Evolutionary conservation across 2,329 filamentous ascomycete species (phyloP).

Genomic region (Trichoderma sp.): DNA sequence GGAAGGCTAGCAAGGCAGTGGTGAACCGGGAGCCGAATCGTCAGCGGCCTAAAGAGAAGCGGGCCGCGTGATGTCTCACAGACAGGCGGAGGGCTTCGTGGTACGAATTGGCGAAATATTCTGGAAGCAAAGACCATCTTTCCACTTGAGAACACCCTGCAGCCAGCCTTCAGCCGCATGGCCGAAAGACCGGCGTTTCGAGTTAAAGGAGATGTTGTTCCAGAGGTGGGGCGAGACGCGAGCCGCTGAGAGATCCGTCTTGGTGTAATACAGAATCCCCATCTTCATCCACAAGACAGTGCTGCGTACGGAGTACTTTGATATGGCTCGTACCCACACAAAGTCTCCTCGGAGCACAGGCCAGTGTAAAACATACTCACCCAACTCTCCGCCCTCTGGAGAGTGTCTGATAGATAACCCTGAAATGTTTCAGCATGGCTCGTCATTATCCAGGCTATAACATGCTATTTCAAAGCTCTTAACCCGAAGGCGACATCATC

Average conservation of each 20-base stretch:
- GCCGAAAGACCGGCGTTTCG: slow-evolving; percentile 20
- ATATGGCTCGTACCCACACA: not conserved
- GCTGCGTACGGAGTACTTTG: not conserved
- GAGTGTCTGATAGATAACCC: not conserved
- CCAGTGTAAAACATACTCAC: not conserved
- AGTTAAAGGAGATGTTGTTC: slow-evolving; percentile 15
- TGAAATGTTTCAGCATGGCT: not conserved
- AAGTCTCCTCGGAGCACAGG: not conserved
- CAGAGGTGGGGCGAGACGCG: not conserved
- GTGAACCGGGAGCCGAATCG: not conserved
- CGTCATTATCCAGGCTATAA: not conserved
- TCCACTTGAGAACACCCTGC: slow-evolving; percentile 3
- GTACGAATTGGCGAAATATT: slow-evolving; percentile 12
- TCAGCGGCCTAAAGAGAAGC: not conserved
- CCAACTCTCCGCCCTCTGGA: not conserved
- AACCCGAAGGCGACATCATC: not conserved
- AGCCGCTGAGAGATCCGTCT: not conserved
- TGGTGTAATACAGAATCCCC: not conserved
- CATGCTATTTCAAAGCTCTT: not conserved
- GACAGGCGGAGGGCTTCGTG: not conserved
- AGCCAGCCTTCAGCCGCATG: slow-evolving; percentile 23
- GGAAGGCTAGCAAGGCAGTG: not conserved
- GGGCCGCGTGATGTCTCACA: not conserved
- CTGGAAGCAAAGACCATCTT: slow-evolving; percentile 14
- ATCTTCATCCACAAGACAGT: not conserved